These are phyloP conservation scores for Phaeoacremonium minimum DNA, from an alignment of 2,329 filamentous ascomycete genomes.

Conservation along the genomic window DNA sequence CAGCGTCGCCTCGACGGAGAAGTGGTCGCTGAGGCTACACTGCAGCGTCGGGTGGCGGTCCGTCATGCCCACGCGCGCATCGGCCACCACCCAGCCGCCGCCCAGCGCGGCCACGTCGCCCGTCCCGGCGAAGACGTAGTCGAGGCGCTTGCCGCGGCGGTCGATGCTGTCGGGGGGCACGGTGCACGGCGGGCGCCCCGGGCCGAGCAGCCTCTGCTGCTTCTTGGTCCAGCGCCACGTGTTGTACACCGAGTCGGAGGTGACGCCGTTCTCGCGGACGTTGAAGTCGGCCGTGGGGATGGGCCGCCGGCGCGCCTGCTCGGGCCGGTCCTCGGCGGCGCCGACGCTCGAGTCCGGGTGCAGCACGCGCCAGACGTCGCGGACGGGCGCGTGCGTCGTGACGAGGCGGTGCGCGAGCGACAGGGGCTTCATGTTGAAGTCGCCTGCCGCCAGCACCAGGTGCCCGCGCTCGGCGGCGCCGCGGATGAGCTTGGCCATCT, in stretches of 20 bases:
- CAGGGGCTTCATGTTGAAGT: slow-evolving; percentile 94
- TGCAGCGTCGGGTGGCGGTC: slow-evolving; percentile 74
- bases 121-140: slow-evolving; percentile 85
- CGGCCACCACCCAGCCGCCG: slow-evolving; percentile 63
- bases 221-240: slow-evolving; percentile 87
- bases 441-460: slow-evolving; percentile 80
- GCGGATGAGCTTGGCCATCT: slow-evolving; percentile 84
- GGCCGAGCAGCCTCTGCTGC: slow-evolving; percentile 63
- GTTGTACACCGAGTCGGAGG: slow-evolving; percentile 81
- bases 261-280: slow-evolving; percentile 74
- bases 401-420: slow-evolving; percentile 83
- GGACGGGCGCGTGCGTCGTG: slow-evolving; percentile 70
- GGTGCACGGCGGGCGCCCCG: slow-evolving; percentile 54
- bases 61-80: slow-evolving; percentile 72
- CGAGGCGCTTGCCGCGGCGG: slow-evolving; percentile 76
- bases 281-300: slow-evolving; percentile 77
- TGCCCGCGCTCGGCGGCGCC: slow-evolving; percentile 76
- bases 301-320: slow-evolving; percentile 60
- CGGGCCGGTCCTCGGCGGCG: slow-evolving; percentile 61
- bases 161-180: slow-evolving; percentile 66
- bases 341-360: slow-evolving; percentile 83
- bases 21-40: slow-evolving; percentile 92
- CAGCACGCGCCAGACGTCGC: slow-evolving; percentile 79
- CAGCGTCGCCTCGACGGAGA: slow-evolving; percentile 81
- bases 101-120: slow-evolving; percentile 27